Percentiles rank a stretch among this genome's conserved stretches.
Conservation (phyloP, 2,329 filamentous ascomycete species). For the Chlorencoelia australis region DNA sequence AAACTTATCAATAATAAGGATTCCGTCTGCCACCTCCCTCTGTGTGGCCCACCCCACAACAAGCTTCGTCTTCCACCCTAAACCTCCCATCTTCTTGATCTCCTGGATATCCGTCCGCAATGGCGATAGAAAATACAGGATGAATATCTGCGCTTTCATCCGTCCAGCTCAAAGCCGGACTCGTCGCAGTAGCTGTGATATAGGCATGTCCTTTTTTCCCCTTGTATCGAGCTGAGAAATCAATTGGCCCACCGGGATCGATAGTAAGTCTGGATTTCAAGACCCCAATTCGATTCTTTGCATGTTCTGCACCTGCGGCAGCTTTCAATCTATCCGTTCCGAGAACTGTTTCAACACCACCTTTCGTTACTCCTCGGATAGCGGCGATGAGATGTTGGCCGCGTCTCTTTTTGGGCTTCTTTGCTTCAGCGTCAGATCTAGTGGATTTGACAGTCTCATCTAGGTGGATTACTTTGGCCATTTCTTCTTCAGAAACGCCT, state of each 20-base stretch:
- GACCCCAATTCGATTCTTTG: conserved; percentile 63
- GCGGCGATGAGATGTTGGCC: conserved; percentile 39
- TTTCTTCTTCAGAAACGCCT: conserved; percentile 21
- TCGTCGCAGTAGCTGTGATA: conserved; percentile 55
- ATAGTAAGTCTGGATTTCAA: conserved; percentile 39
- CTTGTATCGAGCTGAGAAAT: conserved; percentile 63
- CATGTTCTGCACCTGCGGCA: conserved; percentile 46
- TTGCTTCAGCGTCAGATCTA: conserved; percentile 4
- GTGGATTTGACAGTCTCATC: conserved; percentile 27
- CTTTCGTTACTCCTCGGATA: conserved; percentile 52
- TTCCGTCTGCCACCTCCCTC: conserved; percentile 63
- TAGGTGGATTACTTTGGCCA: conserved; percentile 30
- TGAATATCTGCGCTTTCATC: conserved; percentile 39
- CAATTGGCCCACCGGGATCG: conserved; percentile 54
- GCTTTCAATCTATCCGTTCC: conserved; percentile 59
- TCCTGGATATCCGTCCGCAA: conserved; percentile 47
- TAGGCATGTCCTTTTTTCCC: conserved; percentile 66
- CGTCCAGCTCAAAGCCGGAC: conserved; percentile 48
- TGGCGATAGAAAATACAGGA: conserved; percentile 58
- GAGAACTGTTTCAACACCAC: conserved; percentile 61
- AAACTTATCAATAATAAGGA: conserved; percentile 34
- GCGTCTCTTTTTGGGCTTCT: conserved; percentile 20
- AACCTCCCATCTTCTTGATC: conserved; percentile 68
- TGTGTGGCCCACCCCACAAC: conserved; percentile 71
- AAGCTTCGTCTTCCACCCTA: conserved; percentile 78